Percentiles rank a stretch among this genome's conserved stretches.
These are phyloP conservation scores for Cladosporium sp. DNA, from an alignment of 2,329 filamentous ascomycete genomes.

Conservation along the genomic window DNA sequence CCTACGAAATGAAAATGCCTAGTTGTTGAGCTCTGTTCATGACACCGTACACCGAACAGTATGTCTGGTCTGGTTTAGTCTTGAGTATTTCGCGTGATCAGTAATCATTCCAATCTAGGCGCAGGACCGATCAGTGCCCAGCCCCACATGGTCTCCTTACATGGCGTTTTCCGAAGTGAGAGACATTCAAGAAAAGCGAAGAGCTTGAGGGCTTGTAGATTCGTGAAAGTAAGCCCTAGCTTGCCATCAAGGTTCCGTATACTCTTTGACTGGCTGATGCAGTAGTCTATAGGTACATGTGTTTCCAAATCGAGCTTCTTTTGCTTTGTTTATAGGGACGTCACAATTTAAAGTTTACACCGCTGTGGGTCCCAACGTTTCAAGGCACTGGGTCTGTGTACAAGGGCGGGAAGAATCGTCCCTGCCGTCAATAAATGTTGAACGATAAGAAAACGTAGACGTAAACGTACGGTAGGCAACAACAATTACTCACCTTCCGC, in stretches of 20 bases:
- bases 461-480: not conserved
- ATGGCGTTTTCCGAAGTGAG: not conserved
- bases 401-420: not conserved
- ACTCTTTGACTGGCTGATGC: not conserved
- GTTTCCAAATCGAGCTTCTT: not conserved
- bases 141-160: not conserved
- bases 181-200: not conserved
- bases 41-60: not conserved
- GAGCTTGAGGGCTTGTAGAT: not conserved
- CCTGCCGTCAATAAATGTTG: not conserved
- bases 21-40: not conserved
- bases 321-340: not conserved
- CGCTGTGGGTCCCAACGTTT: not conserved
- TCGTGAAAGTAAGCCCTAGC: not conserved
- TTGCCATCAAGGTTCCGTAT: not conserved
- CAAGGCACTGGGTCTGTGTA: not conserved
- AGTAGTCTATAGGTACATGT: not conserved
- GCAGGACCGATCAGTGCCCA: not conserved
- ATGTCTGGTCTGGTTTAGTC: not conserved
- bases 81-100: not conserved
- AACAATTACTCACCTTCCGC: not conserved
- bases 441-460: not conserved
- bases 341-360: not conserved
- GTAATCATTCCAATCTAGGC: not conserved
- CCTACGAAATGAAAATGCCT: not conserved